Evolutionary conservation across 805 yeast genomes (phyloP), one percentile per base, ranked within the genome.

Genomic region (Candida quercuum): DNA sequence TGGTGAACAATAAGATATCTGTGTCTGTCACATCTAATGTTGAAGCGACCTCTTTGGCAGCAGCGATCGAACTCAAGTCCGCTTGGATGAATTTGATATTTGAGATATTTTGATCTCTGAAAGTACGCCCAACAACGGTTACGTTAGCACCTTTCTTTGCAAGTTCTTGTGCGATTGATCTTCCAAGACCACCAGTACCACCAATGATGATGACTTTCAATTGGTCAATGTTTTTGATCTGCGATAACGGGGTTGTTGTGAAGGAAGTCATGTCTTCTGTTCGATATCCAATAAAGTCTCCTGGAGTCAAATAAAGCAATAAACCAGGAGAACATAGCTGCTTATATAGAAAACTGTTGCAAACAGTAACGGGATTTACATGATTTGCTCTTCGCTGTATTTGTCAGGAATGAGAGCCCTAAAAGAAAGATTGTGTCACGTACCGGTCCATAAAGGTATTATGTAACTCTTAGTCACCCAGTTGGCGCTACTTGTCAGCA

Each of bases 101-200:
- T 11, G 41, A 29, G 9, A 38, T 25, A 7, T 39, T 57, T 3
- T 34, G 33, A 33, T 63, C 68, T 31, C 61, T 51, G 41, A 61
- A 61, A 0, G 63, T 57, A 29, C 52, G 50, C 2, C 69, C 67
- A 26, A 62, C 54, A 24, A 64, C 68, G 2, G 62, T 60, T 5
- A 64, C 67, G 2, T 48, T 32, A 1, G 59, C 61, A 17, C 64
- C 67, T 8, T 41, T 31, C 2, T 37, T 14, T 1, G 62, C 59
- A 14, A 61, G 38, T 7, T 37, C 36, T 10, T 38, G 40, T 4
- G 57, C 44, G n/a, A 65, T 41, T 2, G 67, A 59, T 17, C 63
- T 54, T 5, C 71, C 71, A 4, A 64, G 38, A 4, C 71, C 71
- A 36, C 63, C 63, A 2, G 69, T 66, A 10, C 71, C 71, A 19